A percentile compares a stretch with the other conserved stretches of the same genome.
phyloP scores from a whole-genome alignment of 2,329 filamentous ascomycete species.

The Penicillium thymicola region DNA sequence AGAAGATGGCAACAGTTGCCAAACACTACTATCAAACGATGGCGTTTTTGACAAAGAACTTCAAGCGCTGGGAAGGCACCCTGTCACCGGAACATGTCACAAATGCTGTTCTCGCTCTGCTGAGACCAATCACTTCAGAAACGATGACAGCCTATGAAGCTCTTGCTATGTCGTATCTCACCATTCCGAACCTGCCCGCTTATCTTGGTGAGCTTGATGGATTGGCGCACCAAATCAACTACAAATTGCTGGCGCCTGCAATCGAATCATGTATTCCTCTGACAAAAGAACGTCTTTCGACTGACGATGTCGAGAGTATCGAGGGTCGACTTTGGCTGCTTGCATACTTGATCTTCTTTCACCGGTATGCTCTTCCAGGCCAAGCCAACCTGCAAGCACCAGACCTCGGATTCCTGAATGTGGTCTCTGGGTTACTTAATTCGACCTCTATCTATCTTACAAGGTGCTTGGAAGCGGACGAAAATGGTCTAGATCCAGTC shows the following conservation, averaged over 20 bases:
- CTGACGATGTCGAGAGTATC: constrained; percentile 36
- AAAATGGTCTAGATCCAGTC: constrained; percentile 28
- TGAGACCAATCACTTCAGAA: constrained; percentile 43
- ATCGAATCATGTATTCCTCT: constrained; percentile 33
- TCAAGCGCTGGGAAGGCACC: constrained; percentile 16
- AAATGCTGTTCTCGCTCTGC: constrained; percentile 40
- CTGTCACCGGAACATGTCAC: constrained; percentile 31
- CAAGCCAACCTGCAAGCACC: constrained; percentile 40
- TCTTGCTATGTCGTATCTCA: constrained; percentile 47
- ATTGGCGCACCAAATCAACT: constrained; percentile 50
- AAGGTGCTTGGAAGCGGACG: constrained; percentile 46
- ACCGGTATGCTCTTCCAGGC: constrained; percentile 46
- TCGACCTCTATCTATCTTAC: constrained; percentile 56
- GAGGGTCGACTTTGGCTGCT: constrained; percentile 55
- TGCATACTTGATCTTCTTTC: constrained; percentile 58
- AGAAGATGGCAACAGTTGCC: constrained; percentile 39
- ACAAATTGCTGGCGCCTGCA: constrained; percentile 46
- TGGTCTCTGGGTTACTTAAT: constrained; percentile 55
- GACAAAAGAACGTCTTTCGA: constrained; percentile 23
- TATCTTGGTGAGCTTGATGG: constrained; percentile 38
- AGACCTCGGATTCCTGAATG: constrained; percentile 54
- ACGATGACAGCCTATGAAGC: constrained; percentile 46
- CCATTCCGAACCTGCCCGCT: constrained; percentile 40
- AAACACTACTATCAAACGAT: constrained; percentile 41
- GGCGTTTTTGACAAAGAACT: constrained; percentile 33